phyloP scores from a whole-genome alignment of 2,329 filamentous ascomycete species.

The Trichoderma sp. region DNA sequence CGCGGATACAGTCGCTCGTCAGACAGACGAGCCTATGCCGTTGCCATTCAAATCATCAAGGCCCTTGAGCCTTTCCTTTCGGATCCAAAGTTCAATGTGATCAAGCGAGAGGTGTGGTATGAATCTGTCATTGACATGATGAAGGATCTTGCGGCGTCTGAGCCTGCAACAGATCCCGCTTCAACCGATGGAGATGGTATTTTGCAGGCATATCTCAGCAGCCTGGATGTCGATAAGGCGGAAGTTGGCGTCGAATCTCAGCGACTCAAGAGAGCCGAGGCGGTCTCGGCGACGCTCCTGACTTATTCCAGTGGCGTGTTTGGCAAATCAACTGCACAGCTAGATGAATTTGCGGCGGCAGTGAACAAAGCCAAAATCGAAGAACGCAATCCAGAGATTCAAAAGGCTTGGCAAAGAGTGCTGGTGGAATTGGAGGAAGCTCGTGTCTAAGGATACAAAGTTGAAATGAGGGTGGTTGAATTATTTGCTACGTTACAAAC shows the following conservation, averaged over 20 bases:
- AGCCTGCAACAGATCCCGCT: constrained; percentile 28
- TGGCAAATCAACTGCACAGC: constrained; percentile 34
- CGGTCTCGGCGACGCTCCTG: constrained; percentile 45
- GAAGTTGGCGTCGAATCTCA: constrained; percentile 56
- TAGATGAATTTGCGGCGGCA: constrained; percentile 38
- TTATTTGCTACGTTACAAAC: not conserved
- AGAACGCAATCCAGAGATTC: constrained; percentile 51
- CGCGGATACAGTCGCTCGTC: constrained; percentile 50
- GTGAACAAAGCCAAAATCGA: constrained; percentile 40
- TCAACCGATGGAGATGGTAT: constrained; percentile 28
- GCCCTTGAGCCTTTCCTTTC: constrained; percentile 46
- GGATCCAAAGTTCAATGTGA: constrained; percentile 42
- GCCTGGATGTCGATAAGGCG: constrained; percentile 49
- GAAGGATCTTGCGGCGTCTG: constrained; percentile 40
- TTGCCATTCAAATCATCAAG: constrained; percentile 45
- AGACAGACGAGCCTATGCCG: constrained; percentile 40
- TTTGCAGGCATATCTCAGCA: constrained; percentile 45
- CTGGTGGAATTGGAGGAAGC: constrained; percentile 34
- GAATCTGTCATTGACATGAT: constrained; percentile 51
- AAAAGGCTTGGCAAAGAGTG: constrained; percentile 46
- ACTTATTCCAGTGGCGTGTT: constrained; percentile 49
- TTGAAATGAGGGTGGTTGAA: not conserved
- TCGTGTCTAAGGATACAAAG: not conserved
- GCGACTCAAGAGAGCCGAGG: constrained; percentile 50
- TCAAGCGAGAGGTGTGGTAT: constrained; percentile 57